phyloP scores from a whole-genome alignment of 768 basidiomycete genomes.

The Symmetrospora coprosmae region DNA sequence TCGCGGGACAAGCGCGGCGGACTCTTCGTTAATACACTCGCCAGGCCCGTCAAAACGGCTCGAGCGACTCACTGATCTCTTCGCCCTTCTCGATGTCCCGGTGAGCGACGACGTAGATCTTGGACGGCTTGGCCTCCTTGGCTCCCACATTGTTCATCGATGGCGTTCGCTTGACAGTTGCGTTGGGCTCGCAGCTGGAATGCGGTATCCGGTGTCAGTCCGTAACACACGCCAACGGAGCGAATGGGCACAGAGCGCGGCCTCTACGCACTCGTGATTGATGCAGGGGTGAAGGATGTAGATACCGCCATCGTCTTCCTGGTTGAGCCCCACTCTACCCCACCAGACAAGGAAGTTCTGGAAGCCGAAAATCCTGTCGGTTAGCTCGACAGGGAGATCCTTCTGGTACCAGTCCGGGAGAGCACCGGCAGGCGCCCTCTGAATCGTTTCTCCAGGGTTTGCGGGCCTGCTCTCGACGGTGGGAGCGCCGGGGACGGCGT shows the following conservation, averaged over 20 bases:
- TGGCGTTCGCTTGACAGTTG: neutral
- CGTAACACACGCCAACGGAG: no score
- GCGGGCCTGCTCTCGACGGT: neutral
- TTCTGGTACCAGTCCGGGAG: constrained; percentile 19
- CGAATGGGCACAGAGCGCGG: no score
- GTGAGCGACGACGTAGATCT: constrained; percentile 4
- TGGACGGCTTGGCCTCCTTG: constrained; percentile 16
- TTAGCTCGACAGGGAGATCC: neutral
- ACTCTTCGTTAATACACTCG: no score
- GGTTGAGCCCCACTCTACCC: constrained; percentile 17
- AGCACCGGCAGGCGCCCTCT: neutral
- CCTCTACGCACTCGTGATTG: constrained; percentile 19
- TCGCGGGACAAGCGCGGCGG: neutral
- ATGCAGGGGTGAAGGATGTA: constrained; percentile 18
- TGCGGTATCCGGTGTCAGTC: no score
- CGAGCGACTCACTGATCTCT: constrained; percentile 4
- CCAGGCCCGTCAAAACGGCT: no score
- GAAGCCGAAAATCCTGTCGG: constrained; percentile 5
- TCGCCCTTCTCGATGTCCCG: constrained; percentile 11
- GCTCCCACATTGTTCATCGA: constrained; percentile 3
- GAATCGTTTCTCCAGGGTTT: neutral
- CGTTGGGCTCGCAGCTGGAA: constrained; percentile 6
- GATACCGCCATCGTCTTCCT: constrained; percentile 22
- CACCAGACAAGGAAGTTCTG: constrained; percentile 14
- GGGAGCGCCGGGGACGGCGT: neutral